Percentiles rank a stretch among this genome's conserved stretches.
Evolutionary conservation across 805 yeast genomes (phyloP).

Genomic region (Cyberlindnera lachancei): DNA sequence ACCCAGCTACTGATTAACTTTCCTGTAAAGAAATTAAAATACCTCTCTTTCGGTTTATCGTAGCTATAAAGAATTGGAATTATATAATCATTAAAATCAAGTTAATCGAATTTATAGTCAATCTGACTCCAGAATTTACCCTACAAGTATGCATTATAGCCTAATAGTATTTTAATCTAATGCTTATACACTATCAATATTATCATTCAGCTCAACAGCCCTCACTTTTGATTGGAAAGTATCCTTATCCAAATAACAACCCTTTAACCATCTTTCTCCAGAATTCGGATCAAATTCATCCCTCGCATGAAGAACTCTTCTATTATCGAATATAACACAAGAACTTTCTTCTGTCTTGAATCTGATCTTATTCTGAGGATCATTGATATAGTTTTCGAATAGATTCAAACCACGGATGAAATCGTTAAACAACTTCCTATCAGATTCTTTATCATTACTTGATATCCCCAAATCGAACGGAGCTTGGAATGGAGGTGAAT

Average conservation of each 20-base stretch:
- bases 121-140: too few relatives aligned
- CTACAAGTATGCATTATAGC: too few relatives aligned
- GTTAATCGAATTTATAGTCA: too few relatives aligned
- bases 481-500: constrained; percentile 81
- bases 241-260: constrained; percentile 69
- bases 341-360: constrained; percentile 49
- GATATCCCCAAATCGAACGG: constrained; percentile 58
- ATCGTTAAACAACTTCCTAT: constrained; percentile 39
- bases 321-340: constrained; percentile 63
- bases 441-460: constrained; percentile 32
- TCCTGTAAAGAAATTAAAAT: too few relatives aligned
- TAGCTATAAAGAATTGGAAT: too few relatives aligned
- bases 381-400: constrained; percentile 54
- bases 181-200: too few relatives aligned
- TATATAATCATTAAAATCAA: too few relatives aligned
- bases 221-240: constrained; percentile 56
- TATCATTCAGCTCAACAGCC: constrained; percentile 7
- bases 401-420: constrained; percentile 49
- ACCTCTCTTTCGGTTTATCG: too few relatives aligned
- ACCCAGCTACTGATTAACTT: too few relatives aligned
- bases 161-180: too few relatives aligned
- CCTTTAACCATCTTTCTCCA: constrained; percentile 63
- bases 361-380: constrained; percentile 46
- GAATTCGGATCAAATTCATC: constrained; percentile 37
- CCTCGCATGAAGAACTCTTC: constrained; percentile 66